Base-by-base conservation (phyloP, 192 early-diverging fungal genomes). In the Phlyctochytrium arcticum region DNA sequence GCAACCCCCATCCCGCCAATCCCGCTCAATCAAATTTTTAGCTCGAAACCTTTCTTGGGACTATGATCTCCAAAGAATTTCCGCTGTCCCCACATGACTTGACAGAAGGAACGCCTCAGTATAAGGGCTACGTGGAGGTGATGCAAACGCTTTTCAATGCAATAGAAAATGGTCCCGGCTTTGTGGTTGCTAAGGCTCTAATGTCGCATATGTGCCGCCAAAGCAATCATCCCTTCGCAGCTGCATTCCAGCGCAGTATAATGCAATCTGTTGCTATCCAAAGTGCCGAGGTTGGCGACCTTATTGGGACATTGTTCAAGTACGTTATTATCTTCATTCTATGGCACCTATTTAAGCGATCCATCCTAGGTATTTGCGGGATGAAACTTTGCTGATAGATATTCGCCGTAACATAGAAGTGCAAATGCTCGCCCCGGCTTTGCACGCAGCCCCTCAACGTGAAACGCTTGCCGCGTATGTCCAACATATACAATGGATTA, bases 131-230 rank as follows among this genome's bases (percentile, higher is more conserved):
- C 50, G 76, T 76, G 26, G 54, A 68, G 5, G 70, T 76, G 2
- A 75, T 88, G 34, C 74, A 84, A 46, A 65, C 71, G n/a, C 63
- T 90, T 0, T 47, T 90, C 8, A 65, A 62, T 32, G 74, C 71
- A 7, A 69, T 86, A 55, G 75, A 73, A 8, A 57, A 50, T 2
- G 69, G 79, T 1, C 15, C 12, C 29, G 75, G 67, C 30, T 57
- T 63, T 6, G 59, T 46, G n/a, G 30, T 90, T 4, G 80, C 85
- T 46, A 78, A 78, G 48, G 48, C 72, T 1, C 61, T 88, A 12
- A 65, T 85, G 32, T 67, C 75, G 3, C 73, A 84, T 21, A 62
- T 88, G 17, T 78, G 85, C 36, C 73, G 81, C 31, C 79, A 85
- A 27, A 57, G 70, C 2, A 71, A 82, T 5, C 81, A 88, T 49